Base-by-base conservation (phyloP, 129 eudicot genomes). In the Pseudognaphalium luteoalbum region DNA sequence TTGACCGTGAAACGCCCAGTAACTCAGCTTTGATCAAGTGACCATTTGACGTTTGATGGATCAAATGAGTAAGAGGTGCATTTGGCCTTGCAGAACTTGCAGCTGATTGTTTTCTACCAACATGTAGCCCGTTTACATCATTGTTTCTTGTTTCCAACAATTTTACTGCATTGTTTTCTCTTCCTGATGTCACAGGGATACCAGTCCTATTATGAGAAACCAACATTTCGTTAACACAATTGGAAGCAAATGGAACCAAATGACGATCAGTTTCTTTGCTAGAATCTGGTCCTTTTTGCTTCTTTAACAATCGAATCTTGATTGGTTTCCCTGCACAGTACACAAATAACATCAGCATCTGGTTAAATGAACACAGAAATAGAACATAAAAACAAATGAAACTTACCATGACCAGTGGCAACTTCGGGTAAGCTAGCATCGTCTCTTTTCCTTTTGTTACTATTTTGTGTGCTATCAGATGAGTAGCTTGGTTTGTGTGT, bases 391-490 rank as follows among this genome's bases (percentile, higher is more conserved):
- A 56, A 14, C 17, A 33, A 29, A 41, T 37, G 16, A 0, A 73
- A 77, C 89, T 67, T 54, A 93, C 98, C 96, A 70, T 67, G 79
- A 17, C 44, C 37, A 15, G 70, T 54, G 1, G 52, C 68, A 12
- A 50, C 66, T 62, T 73, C 83, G 3, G 73, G 66, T 32, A 70
- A 12, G 8, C 71, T 47, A 1, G 80, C 61, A 30, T 83, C 70
- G 1, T 72, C 80, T 70, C 88, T 72, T 76, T 84, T 91, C 67
- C 88, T 81, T 77, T 87, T 87, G 74, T 78, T 77, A 60, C 91
- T 87, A 33, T 87, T 87, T 30, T 82, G 79, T 37, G 91, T 84
- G 71, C 91, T 84, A 34, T 87, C 91, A 10, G 86, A 84, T 15
- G 91, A 87, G 68, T 78, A 75, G 35, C 88, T 79, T 5, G 83